phyloP scores from a whole-genome alignment of 2,329 filamentous ascomycete species.

The Sporothrix pallida region DNA sequence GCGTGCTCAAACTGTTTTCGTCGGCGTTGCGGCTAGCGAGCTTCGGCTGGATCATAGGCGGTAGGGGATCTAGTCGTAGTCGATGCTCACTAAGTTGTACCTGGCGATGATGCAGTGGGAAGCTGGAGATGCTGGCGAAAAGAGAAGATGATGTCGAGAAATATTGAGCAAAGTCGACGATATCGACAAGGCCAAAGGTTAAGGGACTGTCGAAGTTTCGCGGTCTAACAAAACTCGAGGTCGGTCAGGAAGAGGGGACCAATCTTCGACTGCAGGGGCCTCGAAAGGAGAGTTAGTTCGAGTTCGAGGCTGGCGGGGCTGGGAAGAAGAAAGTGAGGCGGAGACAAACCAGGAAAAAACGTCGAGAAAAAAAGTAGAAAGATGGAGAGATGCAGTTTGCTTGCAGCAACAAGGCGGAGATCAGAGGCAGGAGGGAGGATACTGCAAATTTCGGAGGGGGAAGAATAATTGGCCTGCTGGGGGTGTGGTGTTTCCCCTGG shows the following conservation, averaged over 20 bases:
- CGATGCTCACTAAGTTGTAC: slow-evolving; percentile 15
- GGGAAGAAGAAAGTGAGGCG: background rate
- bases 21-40: slow-evolving; percentile 23
- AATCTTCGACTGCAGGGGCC: background rate
- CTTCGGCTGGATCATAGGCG: slow-evolving; percentile 1
- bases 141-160: background rate
- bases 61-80: background rate
- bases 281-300: background rate
- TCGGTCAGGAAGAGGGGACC: background rate
- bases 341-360: slow-evolving; percentile 17
- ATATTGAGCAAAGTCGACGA: background rate
- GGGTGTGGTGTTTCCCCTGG: background rate
- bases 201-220: background rate
- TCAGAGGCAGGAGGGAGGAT: background rate
- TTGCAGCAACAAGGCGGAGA: slow-evolving; percentile 19
- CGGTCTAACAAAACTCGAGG: slow-evolving; percentile 9
- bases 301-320: slow-evolving; percentile 13
- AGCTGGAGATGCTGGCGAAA: background rate
- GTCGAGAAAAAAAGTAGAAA: background rate
- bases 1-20: slow-evolving; percentile 21
- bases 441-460: slow-evolving; percentile 28
- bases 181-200: background rate
- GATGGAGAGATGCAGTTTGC: slow-evolving; percentile 21
- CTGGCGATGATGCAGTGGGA: background rate
- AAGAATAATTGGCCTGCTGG: slow-evolving; percentile 29